A percentile compares a stretch with the other conserved stretches of the same genome.
phyloP scores from a whole-genome alignment of 2,329 filamentous ascomycete species.

The Aotearoamyces nothofagi region DNA sequence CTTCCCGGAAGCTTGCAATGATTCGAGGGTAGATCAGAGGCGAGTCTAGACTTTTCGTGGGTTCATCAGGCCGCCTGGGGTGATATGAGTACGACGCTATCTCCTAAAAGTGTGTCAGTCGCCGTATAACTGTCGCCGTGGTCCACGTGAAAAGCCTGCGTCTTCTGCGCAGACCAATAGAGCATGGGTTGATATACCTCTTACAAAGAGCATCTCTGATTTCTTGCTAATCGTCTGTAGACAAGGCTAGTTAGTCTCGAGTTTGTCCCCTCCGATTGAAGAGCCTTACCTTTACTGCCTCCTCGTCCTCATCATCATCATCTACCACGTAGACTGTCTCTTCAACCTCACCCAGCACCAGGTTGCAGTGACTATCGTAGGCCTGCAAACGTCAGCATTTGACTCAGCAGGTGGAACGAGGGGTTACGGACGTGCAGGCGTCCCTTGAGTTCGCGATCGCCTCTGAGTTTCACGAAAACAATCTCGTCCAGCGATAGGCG shows the following conservation, averaged over 20 bases:
- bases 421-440: conserved; percentile 67
- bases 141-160: neutral
- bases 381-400: conserved; percentile 51
- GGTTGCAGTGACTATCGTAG: conserved; percentile 96
- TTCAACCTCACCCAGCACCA: conserved; percentile 90
- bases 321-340: conserved; percentile 93
- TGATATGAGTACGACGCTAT: conserved; percentile 59
- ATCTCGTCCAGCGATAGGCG: conserved; percentile 88
- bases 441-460: conserved; percentile 89
- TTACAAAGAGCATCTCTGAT: conserved; percentile 95
- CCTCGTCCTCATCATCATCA: conserved; percentile 68
- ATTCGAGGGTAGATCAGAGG: no score
- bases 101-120: conserved; percentile 30
- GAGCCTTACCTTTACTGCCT: conserved; percentile 53
- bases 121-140: no score
- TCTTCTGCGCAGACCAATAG: neutral
- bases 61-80: conserved; percentile 24
- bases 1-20: no score
- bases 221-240: conserved; percentile 82
- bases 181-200: conserved; percentile 44
- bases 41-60: no score
- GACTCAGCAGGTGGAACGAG: conserved; percentile 1
- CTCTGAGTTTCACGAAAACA: conserved; percentile 92
- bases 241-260: conserved; percentile 4
- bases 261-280: neutral